Evolutionary conservation across 2,329 filamentous ascomycete species (phyloP).

Genomic region (Fusarium robinianum): DNA sequence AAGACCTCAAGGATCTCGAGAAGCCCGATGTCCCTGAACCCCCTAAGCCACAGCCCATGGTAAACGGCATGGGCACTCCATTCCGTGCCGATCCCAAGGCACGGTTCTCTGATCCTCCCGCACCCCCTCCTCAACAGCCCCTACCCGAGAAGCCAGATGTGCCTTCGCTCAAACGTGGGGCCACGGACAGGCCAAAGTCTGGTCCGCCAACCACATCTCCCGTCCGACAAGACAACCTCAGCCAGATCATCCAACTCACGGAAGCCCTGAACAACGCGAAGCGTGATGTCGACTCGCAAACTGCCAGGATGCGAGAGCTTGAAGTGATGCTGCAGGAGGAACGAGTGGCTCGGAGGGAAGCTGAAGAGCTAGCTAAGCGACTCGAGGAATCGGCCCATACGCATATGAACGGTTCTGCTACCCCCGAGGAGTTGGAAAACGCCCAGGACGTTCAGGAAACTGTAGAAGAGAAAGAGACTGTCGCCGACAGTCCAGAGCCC

Average conservation of each 20-base stretch:
- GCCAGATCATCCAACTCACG: conserved; percentile 81
- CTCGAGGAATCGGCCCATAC: conserved; percentile 60
- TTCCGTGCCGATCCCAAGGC: conserved; percentile 77
- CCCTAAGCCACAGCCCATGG: conserved; percentile 51
- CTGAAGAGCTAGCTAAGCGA: conserved; percentile 78
- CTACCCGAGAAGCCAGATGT: conserved; percentile 90
- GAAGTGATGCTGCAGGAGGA: conserved; percentile 77
- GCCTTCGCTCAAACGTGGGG: conserved; percentile 72
- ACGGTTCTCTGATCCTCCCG: conserved; percentile 89
- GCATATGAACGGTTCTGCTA: conserved; percentile 39
- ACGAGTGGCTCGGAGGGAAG: conserved; percentile 77
- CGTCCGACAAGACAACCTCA: conserved; percentile 61
- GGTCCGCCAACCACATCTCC: conserved; percentile 59
- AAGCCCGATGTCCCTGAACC: conserved; percentile 55
- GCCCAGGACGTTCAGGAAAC: conserved; percentile 12
- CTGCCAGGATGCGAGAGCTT: conserved; percentile 76
- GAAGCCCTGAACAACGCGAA: conserved; percentile 84
- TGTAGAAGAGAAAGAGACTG: conserved; percentile 25
- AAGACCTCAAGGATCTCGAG: conserved; percentile 64
- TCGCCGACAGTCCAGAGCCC: conserved; percentile 26
- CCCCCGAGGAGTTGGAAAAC: conserved; percentile 27
- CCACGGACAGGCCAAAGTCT: conserved; percentile 74
- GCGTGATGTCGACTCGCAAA: conserved; percentile 85
- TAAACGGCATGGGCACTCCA: conserved; percentile 56
- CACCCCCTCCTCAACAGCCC: conserved; percentile 89